These are phyloP conservation scores for Ustilago crameri DNA, from an alignment of 1,284 basidiomycete genomes.

Conservation along the genomic window DNA sequence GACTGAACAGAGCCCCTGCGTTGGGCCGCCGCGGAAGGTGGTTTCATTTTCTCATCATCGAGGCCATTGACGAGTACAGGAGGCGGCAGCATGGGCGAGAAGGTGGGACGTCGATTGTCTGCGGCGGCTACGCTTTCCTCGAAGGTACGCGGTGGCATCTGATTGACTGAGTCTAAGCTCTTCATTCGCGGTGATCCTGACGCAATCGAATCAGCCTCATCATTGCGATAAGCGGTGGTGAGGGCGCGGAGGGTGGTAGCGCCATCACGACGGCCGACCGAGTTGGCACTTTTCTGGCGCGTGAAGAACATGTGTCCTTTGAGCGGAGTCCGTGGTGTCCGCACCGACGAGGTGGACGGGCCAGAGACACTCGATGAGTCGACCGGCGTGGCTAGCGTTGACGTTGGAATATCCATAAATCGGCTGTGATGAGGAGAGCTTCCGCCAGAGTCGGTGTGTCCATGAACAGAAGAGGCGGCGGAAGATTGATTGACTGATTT, in stretches of 20 bases:
- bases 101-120: slow-evolving; percentile 2
- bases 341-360: slow-evolving; percentile 18
- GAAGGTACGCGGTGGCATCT: slow-evolving; percentile 11
- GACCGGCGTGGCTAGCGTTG: slow-evolving; percentile 23
- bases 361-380: slow-evolving; percentile 35
- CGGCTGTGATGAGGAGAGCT: slow-evolving; percentile 28
- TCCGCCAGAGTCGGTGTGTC: slow-evolving; percentile 21
- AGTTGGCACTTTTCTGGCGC: slow-evolving; percentile 35
- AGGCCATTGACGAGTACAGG: slow-evolving; percentile 19
- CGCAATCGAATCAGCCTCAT: slow-evolving; percentile 12
- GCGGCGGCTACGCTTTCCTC: slow-evolving; percentile 10
- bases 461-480: slow-evolving; percentile 22
- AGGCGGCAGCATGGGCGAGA: slow-evolving; percentile 30
- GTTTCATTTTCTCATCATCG: slow-evolving; percentile 22
- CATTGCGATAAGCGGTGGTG: slow-evolving; percentile 17
- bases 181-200: slow-evolving; percentile 15
- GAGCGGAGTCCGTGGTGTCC: slow-evolving; percentile 41
- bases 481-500: slow-evolving; percentile 33
- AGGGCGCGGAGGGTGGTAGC: slow-evolving; percentile 21
- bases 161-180: background rate
- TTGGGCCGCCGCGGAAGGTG: slow-evolving; percentile 17
- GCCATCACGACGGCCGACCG: slow-evolving; percentile 39
- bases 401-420: slow-evolving; percentile 8
- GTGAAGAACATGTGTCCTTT: slow-evolving; percentile 42
- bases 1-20: slow-evolving; percentile 32